These are phyloP conservation scores for Metschnikowia dekortorum DNA, from an alignment of 805 yeast genomes.

Conservation along the genomic window DNA sequence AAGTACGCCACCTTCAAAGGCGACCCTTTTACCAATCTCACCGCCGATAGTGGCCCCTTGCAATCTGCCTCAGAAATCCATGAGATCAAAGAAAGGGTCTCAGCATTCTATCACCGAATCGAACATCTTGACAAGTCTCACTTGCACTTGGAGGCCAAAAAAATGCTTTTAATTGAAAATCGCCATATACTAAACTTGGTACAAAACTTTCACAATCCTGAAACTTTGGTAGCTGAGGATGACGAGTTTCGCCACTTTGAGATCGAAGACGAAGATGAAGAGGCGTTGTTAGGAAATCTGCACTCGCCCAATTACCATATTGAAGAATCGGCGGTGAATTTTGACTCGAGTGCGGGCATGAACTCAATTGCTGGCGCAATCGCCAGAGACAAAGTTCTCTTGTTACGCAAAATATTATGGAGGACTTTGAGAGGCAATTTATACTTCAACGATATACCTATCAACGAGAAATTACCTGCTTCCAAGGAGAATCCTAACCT, in stretches of 20 bases:
- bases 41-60: slow-evolving; percentile 47
- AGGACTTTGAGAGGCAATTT: slow-evolving; percentile 41
- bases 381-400: slow-evolving; percentile 30
- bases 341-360: slow-evolving; percentile 21
- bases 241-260: slow-evolving; percentile 19
- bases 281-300: slow-evolving; percentile 24
- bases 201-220: slow-evolving; percentile 29
- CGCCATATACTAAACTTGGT: slow-evolving; percentile 31
- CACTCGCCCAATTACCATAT: slow-evolving; percentile 21
- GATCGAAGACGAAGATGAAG: slow-evolving; percentile 24
- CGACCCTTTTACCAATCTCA: slow-evolving; percentile 23
- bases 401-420: slow-evolving; percentile 39
- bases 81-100: slow-evolving; percentile 23
- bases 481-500: slow-evolving; percentile 17
- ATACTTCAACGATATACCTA: slow-evolving; percentile 37
- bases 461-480: slow-evolving; percentile 16
- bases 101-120: slow-evolving; percentile 26
- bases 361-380: slow-evolving; percentile 36
- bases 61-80: slow-evolving; percentile 36
- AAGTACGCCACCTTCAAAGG: slow-evolving; percentile 26
- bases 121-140: slow-evolving; percentile 36
- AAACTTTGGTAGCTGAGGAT: slow-evolving; percentile 8
- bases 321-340: slow-evolving; percentile 16
- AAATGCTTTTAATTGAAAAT: slow-evolving; percentile 27
- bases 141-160: slow-evolving; percentile 22